These are phyloP conservation scores for Diaporthe australafricana DNA, from an alignment of 2,329 filamentous ascomycete species.

Conservation along the genomic window DNA sequence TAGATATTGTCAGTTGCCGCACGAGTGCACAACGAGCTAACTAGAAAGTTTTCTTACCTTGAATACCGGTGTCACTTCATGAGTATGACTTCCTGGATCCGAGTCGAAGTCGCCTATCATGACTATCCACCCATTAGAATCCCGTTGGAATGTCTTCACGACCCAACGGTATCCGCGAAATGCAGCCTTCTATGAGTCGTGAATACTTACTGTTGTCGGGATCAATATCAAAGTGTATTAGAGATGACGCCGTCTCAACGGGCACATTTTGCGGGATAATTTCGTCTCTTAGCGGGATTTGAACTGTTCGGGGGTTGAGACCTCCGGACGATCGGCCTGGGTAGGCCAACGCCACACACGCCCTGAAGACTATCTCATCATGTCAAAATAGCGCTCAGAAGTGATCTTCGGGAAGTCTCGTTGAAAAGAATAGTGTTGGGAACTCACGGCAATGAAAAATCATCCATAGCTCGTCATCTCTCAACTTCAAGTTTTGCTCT, in stretches of 20 bases:
- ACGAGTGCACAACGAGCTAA: too few relatives aligned
- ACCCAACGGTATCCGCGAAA: not conserved
- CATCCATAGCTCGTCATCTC: slow-evolving; percentile 17
- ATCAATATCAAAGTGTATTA: slow-evolving; percentile 10
- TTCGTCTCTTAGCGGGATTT: not conserved
- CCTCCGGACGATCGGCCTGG: not conserved
- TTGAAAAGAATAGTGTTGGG: not conserved
- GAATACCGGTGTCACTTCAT: not conserved
- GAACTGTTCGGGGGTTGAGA: not conserved
- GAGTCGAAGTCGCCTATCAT: slow-evolving; percentile 7
- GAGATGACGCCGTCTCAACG: not conserved
- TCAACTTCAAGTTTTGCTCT: not conserved
- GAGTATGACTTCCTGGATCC: slow-evolving; percentile 8
- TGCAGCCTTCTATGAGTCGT: too few relatives aligned
- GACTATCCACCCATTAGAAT: not conserved
- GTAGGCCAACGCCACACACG: not conserved
- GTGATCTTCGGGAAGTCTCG: not conserved
- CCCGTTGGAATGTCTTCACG: not conserved
- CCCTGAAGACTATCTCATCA: not conserved
- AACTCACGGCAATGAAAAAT: slow-evolving; percentile 15
- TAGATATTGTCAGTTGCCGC: not conserved
- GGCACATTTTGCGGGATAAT: not conserved
- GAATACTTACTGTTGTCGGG: slow-evolving; percentile 4
- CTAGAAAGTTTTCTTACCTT: not conserved
- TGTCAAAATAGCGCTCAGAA: not conserved